phyloP scores from a whole-genome alignment of 2,329 filamentous ascomycete species.

The Cordyceps pruinosa region DNA sequence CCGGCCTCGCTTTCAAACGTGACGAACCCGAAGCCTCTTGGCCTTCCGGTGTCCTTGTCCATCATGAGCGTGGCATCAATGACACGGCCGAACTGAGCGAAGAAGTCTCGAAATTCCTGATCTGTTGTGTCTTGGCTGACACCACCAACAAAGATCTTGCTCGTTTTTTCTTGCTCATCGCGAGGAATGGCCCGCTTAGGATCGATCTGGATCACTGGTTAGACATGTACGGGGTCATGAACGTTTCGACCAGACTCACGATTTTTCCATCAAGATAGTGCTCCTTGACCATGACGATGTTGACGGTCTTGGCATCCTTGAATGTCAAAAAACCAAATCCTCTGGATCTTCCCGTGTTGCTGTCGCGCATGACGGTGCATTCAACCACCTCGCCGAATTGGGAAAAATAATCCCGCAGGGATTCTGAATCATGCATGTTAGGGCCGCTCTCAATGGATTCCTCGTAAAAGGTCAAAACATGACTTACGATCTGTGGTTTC shows the following conservation, averaged over 20 bases:
- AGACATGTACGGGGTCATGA: constrained; percentile 12
- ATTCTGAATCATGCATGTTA: constrained; percentile 54
- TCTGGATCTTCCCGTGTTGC: constrained; percentile 83
- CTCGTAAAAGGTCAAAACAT: neutral
- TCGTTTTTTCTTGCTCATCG: constrained; percentile 96
- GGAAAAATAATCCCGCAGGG: constrained; percentile 91
- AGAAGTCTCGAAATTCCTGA: constrained; percentile 92
- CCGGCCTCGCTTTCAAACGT: constrained; percentile 95
- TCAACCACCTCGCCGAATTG: constrained; percentile 96
- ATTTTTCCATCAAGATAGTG: constrained; percentile 98
- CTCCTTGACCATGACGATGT: constrained; percentile 99
- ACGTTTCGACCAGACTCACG: constrained; percentile 47
- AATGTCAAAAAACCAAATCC: constrained; percentile 98
- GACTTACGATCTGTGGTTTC: constrained; percentile 94
- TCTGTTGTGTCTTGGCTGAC: constrained; percentile 97
- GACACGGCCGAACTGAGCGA: constrained; percentile 91
- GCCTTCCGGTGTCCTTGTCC: constrained; percentile 98
- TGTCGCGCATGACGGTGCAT: constrained; percentile 99
- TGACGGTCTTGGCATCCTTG: constrained; percentile 94
- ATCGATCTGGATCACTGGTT: constrained; percentile 63
- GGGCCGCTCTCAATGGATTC: neutral
- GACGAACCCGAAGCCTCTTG: constrained; percentile 93
- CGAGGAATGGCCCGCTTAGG: constrained; percentile 95
- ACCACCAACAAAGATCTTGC: constrained; percentile 97
- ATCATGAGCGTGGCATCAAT: constrained; percentile 99